Evolutionary conservation across 441 rosid genomes (phyloP), one percentile per base, ranked within the genome.

Genomic region (Codiaeum variegatum): DNA sequence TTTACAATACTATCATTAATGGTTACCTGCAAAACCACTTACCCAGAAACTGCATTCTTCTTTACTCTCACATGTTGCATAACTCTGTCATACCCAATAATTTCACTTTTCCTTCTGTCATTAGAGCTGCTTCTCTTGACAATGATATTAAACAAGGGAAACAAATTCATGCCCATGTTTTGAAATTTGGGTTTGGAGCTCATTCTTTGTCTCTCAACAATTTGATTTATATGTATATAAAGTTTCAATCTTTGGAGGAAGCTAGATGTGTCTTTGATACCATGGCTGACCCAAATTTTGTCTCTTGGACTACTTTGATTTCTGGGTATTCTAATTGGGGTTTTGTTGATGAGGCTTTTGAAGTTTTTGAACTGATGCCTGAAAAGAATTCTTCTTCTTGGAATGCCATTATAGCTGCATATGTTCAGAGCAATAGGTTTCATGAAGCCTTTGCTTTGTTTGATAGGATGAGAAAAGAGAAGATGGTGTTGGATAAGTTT

Each of bases 101-200:
- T 62, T 85, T 85, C 70, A 85, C 85, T 49, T 83, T 82, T 58
- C 87, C 88, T 26, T 31, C 72, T 74, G 75, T 85, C 24, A 60
- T 83, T 24, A 66, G 81, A 71, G 87, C 87, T 38, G 79, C 82
- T 75, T 78, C 64, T 29, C 44, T 46, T 28, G 71, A 6, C 47
- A 23, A 60, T 59, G 74, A 76, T 32, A 61, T 79, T 36, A 62
- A 61, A 47, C 75, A 63, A 79, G 86, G 85, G 70, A 75, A 67
- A 47, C 87, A 87, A 76, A 66, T 87, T 18, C 88, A 87, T 62
- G 85, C 87, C 69, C 88, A 82, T 28, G 73, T 85, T 70, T 75
- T 82, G 40, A 87, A 83, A 65, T 69, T 79, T 16, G 85, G 90
- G 32, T 74, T 82, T 23, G 80, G 82, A 38, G 72, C 34, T 19